Evolutionary conservation across 2,329 filamentous ascomycete genomes (phyloP).

Genomic region (Colletotrichum caudatum): DNA sequence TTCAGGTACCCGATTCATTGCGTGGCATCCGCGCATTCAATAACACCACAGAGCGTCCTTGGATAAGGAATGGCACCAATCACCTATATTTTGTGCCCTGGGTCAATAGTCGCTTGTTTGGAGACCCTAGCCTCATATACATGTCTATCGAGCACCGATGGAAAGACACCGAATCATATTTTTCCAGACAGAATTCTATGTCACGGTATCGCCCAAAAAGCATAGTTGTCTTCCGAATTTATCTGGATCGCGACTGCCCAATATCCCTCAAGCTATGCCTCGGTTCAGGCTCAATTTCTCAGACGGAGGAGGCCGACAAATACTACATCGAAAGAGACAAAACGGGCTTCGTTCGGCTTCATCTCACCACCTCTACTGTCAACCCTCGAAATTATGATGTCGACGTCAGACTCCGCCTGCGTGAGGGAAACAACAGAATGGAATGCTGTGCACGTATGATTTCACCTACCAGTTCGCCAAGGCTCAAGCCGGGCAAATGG

Average conservation of each 20-base stretch:
- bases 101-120: not conserved
- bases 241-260: not conserved
- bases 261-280: not conserved
- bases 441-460: not conserved
- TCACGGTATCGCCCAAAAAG: fast-evolving
- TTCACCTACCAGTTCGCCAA: not conserved
- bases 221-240: not conserved
- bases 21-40: not conserved
- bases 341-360: not conserved
- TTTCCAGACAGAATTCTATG: not conserved
- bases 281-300: not conserved
- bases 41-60: not conserved
- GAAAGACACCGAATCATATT: not conserved
- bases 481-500: not conserved
- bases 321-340: not conserved
- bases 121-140: not conserved
- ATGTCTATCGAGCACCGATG: not conserved
- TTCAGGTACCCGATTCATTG: not conserved
- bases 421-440: not conserved
- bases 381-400: not conserved
- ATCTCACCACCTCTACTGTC: not conserved
- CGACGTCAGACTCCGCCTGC: not conserved
- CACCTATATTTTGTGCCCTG: not conserved
- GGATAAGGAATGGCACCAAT: not conserved
- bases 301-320: not conserved